These are phyloP conservation scores for Solidago caesia DNA, from an alignment of 129 eudicot genomes.

Conservation along the genomic window DNA sequence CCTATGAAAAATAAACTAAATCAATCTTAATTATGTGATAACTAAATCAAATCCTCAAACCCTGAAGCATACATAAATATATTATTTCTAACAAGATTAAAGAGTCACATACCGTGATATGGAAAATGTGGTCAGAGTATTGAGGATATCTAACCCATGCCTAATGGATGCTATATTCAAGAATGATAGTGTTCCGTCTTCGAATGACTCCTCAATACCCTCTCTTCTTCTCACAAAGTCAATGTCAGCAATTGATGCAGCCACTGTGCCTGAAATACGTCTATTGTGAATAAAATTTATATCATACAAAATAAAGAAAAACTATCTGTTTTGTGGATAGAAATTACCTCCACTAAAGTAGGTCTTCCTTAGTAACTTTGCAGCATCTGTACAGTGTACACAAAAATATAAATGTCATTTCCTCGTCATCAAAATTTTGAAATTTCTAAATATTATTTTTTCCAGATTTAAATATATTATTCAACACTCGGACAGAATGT, in stretches of 20 bases:
- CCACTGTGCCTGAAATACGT: conserved; percentile 75
- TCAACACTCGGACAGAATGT: background rate
- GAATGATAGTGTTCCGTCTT: conserved; percentile 86
- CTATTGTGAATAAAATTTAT: background rate
- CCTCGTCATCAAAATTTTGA: background rate
- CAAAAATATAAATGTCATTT: background rate
- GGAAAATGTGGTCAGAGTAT: conserved; percentile 56
- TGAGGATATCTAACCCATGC: conserved; percentile 77
- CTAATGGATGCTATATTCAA: conserved; percentile 74
- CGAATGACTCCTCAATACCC: conserved; percentile 76
- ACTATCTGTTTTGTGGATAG: background rate
- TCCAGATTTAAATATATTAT: background rate
- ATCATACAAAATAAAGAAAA: background rate
- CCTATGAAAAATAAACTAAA: background rate
- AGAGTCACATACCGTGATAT: conserved; percentile 51
- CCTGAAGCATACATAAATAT: background rate
- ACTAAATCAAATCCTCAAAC: background rate
- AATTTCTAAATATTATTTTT: background rate
- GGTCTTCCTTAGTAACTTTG: conserved; percentile 74
- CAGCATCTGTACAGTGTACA: conserved; percentile 52
- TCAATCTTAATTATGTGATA: background rate
- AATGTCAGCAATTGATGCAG: conserved; percentile 91
- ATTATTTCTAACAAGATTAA: background rate
- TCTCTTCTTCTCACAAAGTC: conserved; percentile 90
- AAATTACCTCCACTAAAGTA: conserved; percentile 95